Evolutionary conservation across 2,329 filamentous ascomycete species (phyloP), one percentile per base, ranked within the genome.

Genomic region (Neopestalotiopsis sp.): DNA sequence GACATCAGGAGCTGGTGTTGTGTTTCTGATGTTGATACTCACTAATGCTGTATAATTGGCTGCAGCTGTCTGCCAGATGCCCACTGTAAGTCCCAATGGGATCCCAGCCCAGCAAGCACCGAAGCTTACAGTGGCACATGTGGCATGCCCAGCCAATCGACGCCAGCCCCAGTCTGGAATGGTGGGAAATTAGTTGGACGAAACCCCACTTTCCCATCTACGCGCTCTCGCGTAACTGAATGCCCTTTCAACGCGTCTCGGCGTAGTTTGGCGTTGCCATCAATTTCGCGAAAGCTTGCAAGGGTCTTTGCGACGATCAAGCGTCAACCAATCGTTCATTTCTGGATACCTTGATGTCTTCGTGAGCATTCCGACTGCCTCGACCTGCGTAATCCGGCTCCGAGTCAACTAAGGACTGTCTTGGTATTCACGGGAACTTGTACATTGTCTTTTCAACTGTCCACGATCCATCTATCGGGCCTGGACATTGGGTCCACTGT

Each of bases 401-500:
- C 10, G 34, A 7, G 45, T 53, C 14, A 53, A 20, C 17, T 53
- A 53, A n/a, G 45, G 10, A 53, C 14, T 53, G 45, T 20, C 45
- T n/a, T 14, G 45, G 34, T 38, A 10, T 38, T 38, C 34, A 38
- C 34, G 34, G 6, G 42, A 49, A n/a, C 17, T 13, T 17, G 42
- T n/a, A 10, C 45, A 53, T 53, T 20, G 6, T 53, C 17, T 17
- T 20, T 24, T n/a, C 14, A 5, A 59, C 30, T 24, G 20, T 28
- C 20, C 24, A 14, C 30, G n/a, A 59, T 32, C 30, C 57, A 24
- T 9, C 24, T 66, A 14, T n/a, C 53, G 56, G n/a, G 28, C 57
- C 45, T 28, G 58, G 66, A 63, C 67, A 64, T 57, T 68, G 66
- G 69, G 68, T 63, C 64, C 63, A 53, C 65, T n/a, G 12, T 20